Evolutionary conservation across 2,329 filamentous ascomycete genomes (phyloP), one percentile per base, ranked within the genome.

Genomic region (Ophiostoma himal-ulmi): DNA sequence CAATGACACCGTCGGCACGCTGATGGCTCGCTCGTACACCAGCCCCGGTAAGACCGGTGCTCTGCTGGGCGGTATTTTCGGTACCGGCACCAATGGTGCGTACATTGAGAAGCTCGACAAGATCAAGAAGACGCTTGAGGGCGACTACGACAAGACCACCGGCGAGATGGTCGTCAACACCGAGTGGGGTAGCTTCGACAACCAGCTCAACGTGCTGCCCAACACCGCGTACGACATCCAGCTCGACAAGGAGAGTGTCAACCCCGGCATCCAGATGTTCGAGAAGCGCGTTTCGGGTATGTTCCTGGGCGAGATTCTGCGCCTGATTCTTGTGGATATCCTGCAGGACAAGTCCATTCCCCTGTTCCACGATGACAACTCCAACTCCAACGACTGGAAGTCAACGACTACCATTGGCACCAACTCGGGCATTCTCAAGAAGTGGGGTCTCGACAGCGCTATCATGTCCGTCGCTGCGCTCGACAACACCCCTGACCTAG

Each of bases 121-220:
- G 75, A 87, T 98, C 77, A 93, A 89, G 77, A 99, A 98, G 83
- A 82, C 86, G 20, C 82, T 91, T 70, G 82, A 84, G 72, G 88
- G 88, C 73, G 83, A 90, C 5, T 95, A 91, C 75, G 93, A 97
- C 80, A 84, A 83, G 67, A 88, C 88, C 10, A 96, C 94, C 0
- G 93, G 94, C 69, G 88, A 96, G 75, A 99, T 99, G 95, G 93
- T 99, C 71, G 87, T 99, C 81, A 99, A 99, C 82, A 94, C 92
- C 0, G 95, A 99, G 82, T 99, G 95, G 95, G 95, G 95, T 73
- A 96, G 93, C 71, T 99, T 99, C 77, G 95, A 99, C 81, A 98
- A 98, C 81, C 87, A 91, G 75, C 88, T 98, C 74, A 92, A 90
- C 75, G 91, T 96, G 26, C 85, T 99, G 57, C 95, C 94, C 65